Conservation (phyloP, 805 yeast species). For the Lachancea cidri region DNA sequence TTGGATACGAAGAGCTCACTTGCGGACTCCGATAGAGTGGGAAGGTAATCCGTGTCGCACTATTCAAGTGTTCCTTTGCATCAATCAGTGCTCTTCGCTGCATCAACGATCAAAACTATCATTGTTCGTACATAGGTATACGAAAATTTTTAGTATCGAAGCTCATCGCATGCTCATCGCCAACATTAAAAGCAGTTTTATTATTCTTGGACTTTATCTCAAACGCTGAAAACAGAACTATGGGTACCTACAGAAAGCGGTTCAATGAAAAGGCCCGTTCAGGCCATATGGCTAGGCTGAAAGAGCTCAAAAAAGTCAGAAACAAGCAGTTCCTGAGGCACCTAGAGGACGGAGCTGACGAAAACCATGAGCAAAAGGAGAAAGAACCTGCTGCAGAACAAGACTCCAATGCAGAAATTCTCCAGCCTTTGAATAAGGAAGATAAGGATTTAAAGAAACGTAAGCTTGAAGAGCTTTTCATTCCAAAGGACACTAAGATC, state of each 20-base stretch:
- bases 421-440: conserved; percentile 56
- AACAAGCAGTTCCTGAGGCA: conserved; percentile 62
- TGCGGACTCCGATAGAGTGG: too few relatives aligned
- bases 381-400: conserved; percentile 15
- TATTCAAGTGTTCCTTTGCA: too few relatives aligned
- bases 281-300: conserved; percentile 78
- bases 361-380: conserved; percentile 12
- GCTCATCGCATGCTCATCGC: conserved; percentile 1
- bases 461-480: conserved; percentile 51
- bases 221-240: conserved; percentile 20
- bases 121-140: not conserved
- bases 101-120: not conserved
- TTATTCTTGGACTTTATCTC: conserved; percentile 1
- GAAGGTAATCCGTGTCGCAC: too few relatives aligned
- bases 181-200: too few relatives aligned
- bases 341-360: conserved; percentile 37
- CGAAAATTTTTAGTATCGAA: not conserved
- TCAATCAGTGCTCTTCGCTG: too few relatives aligned
- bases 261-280: conserved; percentile 82
- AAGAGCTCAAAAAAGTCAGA: conserved; percentile 58
- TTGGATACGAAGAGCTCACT: too few relatives aligned
- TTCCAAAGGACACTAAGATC: conserved; percentile 62
- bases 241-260: conserved; percentile 80
- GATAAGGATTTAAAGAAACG: conserved; percentile 65
- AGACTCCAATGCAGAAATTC: conserved; percentile 56